These are phyloP conservation scores for Trichoderma aggressivum DNA, from an alignment of 2,329 filamentous ascomycete genomes.

Conservation along the genomic window DNA sequence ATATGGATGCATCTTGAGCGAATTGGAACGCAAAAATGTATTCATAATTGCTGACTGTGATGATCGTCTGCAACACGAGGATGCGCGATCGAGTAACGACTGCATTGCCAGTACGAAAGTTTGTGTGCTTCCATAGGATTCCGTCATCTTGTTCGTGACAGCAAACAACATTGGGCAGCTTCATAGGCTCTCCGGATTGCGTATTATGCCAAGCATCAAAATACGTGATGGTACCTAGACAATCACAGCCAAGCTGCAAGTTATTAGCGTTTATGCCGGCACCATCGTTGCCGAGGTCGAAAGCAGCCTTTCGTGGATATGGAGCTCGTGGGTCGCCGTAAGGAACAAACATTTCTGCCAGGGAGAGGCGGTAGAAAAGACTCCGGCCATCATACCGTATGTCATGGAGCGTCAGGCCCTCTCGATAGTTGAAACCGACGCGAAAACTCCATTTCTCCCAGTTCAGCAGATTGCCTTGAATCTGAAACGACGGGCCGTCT, in stretches of 20 bases:
- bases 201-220: constrained; percentile 25
- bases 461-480: not conserved
- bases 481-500: not conserved
- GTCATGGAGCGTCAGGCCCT: constrained; percentile 67
- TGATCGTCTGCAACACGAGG: constrained; percentile 59
- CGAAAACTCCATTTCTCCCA: not conserved
- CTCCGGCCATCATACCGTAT: constrained; percentile 62
- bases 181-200: constrained; percentile 10
- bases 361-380: constrained; percentile 33
- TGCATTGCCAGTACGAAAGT: constrained; percentile 54
- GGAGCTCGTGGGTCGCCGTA: constrained; percentile 42
- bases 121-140: constrained; percentile 61
- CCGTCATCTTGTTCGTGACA: constrained; percentile 43
- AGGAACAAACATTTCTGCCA: not conserved
- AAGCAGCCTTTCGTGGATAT: constrained; percentile 64
- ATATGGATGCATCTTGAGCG: constrained; percentile 47
- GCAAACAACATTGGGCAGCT: constrained; percentile 33
- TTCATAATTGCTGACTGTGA: constrained; percentile 63
- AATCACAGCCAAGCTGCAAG: constrained; percentile 63
- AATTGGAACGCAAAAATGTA: constrained; percentile 47
- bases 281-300: constrained; percentile 67
- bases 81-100: constrained; percentile 54
- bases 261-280: constrained; percentile 65
- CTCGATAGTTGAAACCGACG: constrained; percentile 37
- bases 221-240: constrained; percentile 49